phyloP scores from a whole-genome alignment of 2,329 filamentous ascomycete species.

The Fusarium solani-melongenae region DNA sequence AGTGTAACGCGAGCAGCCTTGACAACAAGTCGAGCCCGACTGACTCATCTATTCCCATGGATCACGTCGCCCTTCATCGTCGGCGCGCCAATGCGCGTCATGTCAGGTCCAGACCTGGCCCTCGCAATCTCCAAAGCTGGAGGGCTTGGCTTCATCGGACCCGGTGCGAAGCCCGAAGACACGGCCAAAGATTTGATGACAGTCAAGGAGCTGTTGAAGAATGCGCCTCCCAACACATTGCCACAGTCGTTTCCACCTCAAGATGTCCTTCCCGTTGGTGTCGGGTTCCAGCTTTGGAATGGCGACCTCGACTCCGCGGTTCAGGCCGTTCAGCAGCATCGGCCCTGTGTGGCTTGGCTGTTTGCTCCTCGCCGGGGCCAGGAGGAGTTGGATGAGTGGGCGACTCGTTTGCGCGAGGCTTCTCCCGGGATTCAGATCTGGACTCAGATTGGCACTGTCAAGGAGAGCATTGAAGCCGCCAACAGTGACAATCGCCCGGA shows the following conservation, averaged over 20 bases:
- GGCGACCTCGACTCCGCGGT: slow-evolving; percentile 49
- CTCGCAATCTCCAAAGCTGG: slow-evolving; percentile 76
- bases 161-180: slow-evolving; percentile 48
- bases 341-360: slow-evolving; percentile 58
- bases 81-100: slow-evolving; percentile 76
- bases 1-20: slow-evolving; percentile 1
- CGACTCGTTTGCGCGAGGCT: slow-evolving; percentile 52
- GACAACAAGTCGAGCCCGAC: slow-evolving; percentile 8
- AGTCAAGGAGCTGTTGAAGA: slow-evolving; percentile 39
- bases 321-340: slow-evolving; percentile 44
- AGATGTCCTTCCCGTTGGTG: slow-evolving; percentile 55
- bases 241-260: slow-evolving; percentile 19
- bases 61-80: slow-evolving; percentile 62
- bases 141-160: slow-evolving; percentile 67
- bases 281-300: slow-evolving; percentile 59
- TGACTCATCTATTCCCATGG: slow-evolving; percentile 40
- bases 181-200: slow-evolving; percentile 46
- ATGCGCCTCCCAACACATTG: not conserved
- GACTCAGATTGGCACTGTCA: slow-evolving; percentile 63
- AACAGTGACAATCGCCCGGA: slow-evolving; percentile 53
- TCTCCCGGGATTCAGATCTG: slow-evolving; percentile 59
- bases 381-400: slow-evolving; percentile 56
- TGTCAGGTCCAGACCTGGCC: slow-evolving; percentile 66
- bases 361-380: slow-evolving; percentile 51
- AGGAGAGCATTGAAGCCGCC: slow-evolving; percentile 58